Percentiles rank a stretch among this genome's conserved stretches.
These are phyloP conservation scores for Aphanomyces euteiches DNA, from an alignment of 352 stramenopile genomes.

Conservation along the genomic window DNA sequence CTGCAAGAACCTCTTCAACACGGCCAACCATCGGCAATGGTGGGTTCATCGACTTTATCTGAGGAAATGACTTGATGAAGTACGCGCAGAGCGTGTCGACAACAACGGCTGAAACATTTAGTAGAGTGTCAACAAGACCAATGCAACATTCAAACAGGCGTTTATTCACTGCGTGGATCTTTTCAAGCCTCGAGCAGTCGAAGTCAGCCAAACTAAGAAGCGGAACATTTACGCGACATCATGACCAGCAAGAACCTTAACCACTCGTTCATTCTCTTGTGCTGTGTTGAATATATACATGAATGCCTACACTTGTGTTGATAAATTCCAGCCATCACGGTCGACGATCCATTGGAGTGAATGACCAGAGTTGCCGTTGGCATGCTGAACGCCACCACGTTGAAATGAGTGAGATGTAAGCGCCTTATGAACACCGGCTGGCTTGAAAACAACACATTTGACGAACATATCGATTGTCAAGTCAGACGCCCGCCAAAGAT, in stretches of 20 bases:
- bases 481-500: conserved; percentile 40
- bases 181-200: too few species aligned
- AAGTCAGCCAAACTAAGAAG: too few species aligned
- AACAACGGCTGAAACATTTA: too few species aligned
- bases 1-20: too few species aligned
- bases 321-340: conserved; percentile 29
- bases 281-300: conserved; percentile 33
- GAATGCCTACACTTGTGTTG: conserved; percentile 31
- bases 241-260: not conserved
- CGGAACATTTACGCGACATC: too few species aligned
- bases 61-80: too few species aligned
- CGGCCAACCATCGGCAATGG: too few species aligned
- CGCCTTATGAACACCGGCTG: conserved; percentile 5
- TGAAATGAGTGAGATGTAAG: conserved; percentile 37
- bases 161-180: too few species aligned
- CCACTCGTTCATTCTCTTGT: conserved; percentile 31
- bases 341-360: conserved; percentile 32
- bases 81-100: too few species aligned
- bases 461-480: conserved; percentile 30
- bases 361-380: not conserved
- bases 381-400: conserved; percentile 26
- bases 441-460: conserved; percentile 7
- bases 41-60: too few species aligned
- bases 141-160: too few species aligned
- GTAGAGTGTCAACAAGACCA: too few species aligned